Percentiles rank a stretch among this genome's conserved stretches.
These are phyloP conservation scores for Poterioochromonas sp. DNA, from an alignment of 352 stramenopile species.

Conservation along the genomic window DNA sequence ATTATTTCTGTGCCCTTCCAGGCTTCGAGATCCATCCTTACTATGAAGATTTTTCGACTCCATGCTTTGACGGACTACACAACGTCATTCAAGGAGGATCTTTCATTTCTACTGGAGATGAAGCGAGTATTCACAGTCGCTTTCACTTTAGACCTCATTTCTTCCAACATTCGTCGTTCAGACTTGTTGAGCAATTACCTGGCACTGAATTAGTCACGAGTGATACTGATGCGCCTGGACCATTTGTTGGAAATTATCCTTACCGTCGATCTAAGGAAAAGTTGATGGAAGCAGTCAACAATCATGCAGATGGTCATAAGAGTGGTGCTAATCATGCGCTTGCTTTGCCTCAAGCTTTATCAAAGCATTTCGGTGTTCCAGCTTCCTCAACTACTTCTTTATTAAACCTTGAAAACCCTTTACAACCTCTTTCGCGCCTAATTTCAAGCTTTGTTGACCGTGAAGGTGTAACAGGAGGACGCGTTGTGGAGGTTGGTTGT, in stretches of 20 bases:
- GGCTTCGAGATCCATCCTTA: slow-evolving; percentile 72
- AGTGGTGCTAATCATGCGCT: not conserved
- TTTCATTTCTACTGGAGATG: slow-evolving; percentile 84
- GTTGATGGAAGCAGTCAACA: not conserved
- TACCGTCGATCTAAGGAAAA: not conserved
- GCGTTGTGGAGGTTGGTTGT: slow-evolving; percentile 5
- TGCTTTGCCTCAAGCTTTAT: not conserved
- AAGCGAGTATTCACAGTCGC: slow-evolving; percentile 80
- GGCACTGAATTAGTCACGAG: not conserved
- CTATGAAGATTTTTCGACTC: slow-evolving; percentile 92
- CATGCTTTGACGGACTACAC: slow-evolving; percentile 90
- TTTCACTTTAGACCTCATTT: slow-evolving; percentile 95
- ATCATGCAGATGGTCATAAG: not conserved
- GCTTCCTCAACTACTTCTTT: too few relatives aligned
- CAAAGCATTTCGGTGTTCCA: not conserved
- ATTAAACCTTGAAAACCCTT: not conserved
- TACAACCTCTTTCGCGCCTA: not conserved
- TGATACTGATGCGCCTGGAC: slow-evolving; percentile 21
- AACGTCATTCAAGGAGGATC: slow-evolving; percentile 88
- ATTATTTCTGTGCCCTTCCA: slow-evolving; percentile 81
- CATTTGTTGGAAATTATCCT: slow-evolving; percentile 9
- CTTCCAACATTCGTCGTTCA: slow-evolving; percentile 87
- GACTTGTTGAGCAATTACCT: slow-evolving; percentile 54
- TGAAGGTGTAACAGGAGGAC: not conserved
- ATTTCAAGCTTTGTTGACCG: not conserved